Evolutionary conservation across 164 flowering plant species (phyloP).

Genomic region (Chimonanthus praecox): DNA sequence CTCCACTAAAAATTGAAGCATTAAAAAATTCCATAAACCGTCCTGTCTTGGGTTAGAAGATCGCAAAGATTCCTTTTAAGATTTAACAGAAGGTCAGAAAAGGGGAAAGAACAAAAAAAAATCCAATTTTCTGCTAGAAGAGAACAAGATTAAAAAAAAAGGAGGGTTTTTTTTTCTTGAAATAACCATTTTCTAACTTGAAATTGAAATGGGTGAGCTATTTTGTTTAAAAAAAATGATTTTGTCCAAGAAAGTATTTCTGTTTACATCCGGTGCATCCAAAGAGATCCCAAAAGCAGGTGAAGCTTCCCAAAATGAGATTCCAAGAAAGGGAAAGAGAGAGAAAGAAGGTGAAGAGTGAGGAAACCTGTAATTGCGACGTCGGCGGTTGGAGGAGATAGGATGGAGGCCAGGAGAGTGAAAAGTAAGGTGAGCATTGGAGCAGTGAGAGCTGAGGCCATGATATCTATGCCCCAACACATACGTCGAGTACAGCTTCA

Average conservation of each 20-base stretch:
- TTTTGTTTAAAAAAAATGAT: too few relatives aligned
- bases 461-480: slow-evolving; percentile 31
- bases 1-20: background rate
- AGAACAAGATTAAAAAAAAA: too few relatives aligned
- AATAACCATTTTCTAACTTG: too few relatives aligned
- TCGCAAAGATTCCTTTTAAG: background rate
- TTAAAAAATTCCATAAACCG: background rate
- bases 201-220: too few relatives aligned
- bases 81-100: too few relatives aligned
- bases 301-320: background rate
- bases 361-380: slow-evolving; percentile 44
- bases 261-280: too few relatives aligned
- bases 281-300: background rate
- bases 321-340: background rate
- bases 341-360: background rate
- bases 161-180: too few relatives aligned
- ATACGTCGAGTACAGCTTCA: slow-evolving; percentile 28
- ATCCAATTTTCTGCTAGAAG: background rate
- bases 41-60: background rate
- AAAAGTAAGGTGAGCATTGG: slow-evolving; percentile 15
- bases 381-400: slow-evolving; percentile 53
- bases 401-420: slow-evolving; percentile 29
- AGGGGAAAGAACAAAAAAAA: background rate
- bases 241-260: too few relatives aligned
- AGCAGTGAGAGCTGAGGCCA: slow-evolving; percentile 15